These are phyloP conservation scores for Cardamine resedifolia DNA, from an alignment of 345 rosid genomes.

Conservation along the genomic window DNA sequence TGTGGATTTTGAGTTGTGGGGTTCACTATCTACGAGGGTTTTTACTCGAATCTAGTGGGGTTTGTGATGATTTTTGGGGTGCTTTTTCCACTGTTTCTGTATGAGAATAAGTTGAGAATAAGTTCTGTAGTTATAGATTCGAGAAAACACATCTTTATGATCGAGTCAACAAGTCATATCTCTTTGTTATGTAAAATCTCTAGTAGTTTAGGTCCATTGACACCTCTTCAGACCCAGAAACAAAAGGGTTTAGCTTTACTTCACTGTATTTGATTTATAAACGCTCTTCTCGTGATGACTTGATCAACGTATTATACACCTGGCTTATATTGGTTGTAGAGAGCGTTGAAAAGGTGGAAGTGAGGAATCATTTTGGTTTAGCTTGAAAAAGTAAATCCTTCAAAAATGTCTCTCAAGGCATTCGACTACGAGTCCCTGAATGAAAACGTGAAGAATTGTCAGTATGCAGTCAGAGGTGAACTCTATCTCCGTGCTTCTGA, in stretches of 20 bases:
- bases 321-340: constrained; percentile 12
- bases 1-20: constrained; percentile 13
- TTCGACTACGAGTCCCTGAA: constrained; percentile 79
- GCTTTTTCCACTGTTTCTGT: not conserved
- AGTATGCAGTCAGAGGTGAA: constrained; percentile 95
- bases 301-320: not conserved
- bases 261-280: not conserved
- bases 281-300: not conserved
- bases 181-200: not conserved
- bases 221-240: not conserved
- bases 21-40: not conserved
- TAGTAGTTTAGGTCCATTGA: not conserved
- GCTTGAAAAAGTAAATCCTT: not conserved
- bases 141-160: not conserved
- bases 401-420: constrained; percentile 60
- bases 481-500: constrained; percentile 98
- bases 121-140: not conserved
- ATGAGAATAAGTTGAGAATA: not conserved
- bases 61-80: not conserved
- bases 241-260: not conserved
- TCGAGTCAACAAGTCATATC: constrained; percentile 6
- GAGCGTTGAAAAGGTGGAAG: not conserved
- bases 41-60: not conserved
- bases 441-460: constrained; percentile 91
- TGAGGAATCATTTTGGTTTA: not conserved